Base-by-base conservation (phyloP, 2,329 filamentous ascomycete species). In the Diaporthe australafricana region DNA sequence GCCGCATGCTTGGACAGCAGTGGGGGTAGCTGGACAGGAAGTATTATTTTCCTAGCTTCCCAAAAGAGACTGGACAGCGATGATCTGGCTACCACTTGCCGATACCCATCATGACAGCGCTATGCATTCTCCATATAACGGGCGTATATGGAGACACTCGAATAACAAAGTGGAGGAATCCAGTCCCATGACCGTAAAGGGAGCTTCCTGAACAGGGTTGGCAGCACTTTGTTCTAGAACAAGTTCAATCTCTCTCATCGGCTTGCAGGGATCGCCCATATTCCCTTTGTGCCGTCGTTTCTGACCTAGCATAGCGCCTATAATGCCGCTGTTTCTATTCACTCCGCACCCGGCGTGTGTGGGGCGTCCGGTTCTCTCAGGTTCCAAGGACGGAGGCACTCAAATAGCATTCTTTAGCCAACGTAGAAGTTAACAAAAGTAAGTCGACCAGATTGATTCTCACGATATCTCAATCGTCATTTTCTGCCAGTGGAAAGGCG, bases 201-300 rank as follows among this genome's bases (percentile, higher is more conserved):
- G 40, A 63, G 40, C 57, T 63, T 63, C 57, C 57, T 63, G 12
- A 63, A 63, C 6, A 47, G 57, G 57, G 40, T 63, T 63, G 57
- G 57, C 40, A 63, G 25, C 40, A 8, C 2, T 47, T 17, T 30
- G 22, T 35, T 47, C 17, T 11, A 25, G 57, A 5, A 16, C 40
- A 35, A 35, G 20, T 35, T 27, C 9, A 48, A 63, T 63, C n/a
- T 63, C 42, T 22, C 57, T 40, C 22, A 40, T 6, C 5, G 12
- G 11, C 27, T 48, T 47, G 42, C 57, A 63, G 27, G 57, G 57
- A 35, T 63, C 1, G 20, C 40, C 20, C 38, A 2, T 47, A n/a
- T 25, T 48, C 8, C 27, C 20, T 7, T 14, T n/a, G 9, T 32
- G 40, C n/a, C 40, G 25, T 63, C 42, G 30, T 45, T 48, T 47